Base-by-base conservation (phyloP, 129 eudicot species). In the Artemisia argyi region DNA sequence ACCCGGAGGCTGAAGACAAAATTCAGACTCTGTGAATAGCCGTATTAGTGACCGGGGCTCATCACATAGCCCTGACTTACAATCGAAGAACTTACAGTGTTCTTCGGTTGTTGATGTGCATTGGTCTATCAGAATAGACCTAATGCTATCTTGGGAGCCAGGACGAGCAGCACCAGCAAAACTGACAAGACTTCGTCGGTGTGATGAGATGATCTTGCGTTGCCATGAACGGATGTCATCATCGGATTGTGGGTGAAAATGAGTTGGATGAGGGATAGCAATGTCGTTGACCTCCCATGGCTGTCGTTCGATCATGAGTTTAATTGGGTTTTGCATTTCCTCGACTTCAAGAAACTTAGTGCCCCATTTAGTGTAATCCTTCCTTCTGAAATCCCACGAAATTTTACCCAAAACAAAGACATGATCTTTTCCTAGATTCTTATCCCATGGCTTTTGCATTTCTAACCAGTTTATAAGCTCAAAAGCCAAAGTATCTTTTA, bases 251-350 rank as follows among this genome's bases (percentile, higher is more conserved):
- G 96, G 98, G 76, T 93, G 96, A 83, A 93, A 89, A 50, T 80
- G 76, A 28, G 98, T 89, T 1, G 96, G 98, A 61, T 93, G 90
- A 30, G 98, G 98, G 68, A 93, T 81, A 1, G 95, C 95, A 0
- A 93, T 81, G 79, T 93, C 98, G 49, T 87, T 93, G 26, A 79
- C 17, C 58, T 93, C 87, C 98, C 98, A 93, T 3, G 98, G 96
- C 35, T 87, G 90, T 47, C 96, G 83, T 62, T 93, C 98, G 14
- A 93, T 87, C 72, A 89, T 62, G 60, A 92, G 88, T 78, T 89
- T 89, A 2, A 92, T 80, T 1, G 96, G 96, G 77, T 86, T 89
- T 46, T 92, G 83, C 86, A 92, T 81, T 60, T 83, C 84, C 3
- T 81, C 91, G 17, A 89, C 86, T 55, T 85, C 86, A 32, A 89